phyloP scores from a whole-genome alignment of 805 yeast species.

The Kluyveromyces nonfermentans region DNA sequence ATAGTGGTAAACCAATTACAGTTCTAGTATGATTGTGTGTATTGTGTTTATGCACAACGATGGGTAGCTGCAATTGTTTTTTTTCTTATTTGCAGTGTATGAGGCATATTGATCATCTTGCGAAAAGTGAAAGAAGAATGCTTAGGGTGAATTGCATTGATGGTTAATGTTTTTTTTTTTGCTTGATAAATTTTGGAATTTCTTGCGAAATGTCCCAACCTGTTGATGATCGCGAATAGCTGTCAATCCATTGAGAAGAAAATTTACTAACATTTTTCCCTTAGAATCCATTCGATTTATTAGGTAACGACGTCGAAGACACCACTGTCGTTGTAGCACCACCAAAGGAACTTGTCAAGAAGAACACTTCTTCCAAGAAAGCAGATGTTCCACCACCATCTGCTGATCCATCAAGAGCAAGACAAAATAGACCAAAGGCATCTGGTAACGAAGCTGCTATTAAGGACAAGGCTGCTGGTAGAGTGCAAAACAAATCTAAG shows the following conservation, averaged over 20 bases:
- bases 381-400: slow-evolving; percentile 72
- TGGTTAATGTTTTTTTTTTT: too few species aligned
- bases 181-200: background rate
- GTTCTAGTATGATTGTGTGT: too few species aligned
- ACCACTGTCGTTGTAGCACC: slow-evolving; percentile 45
- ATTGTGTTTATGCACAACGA: too few species aligned
- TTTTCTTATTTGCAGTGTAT: too few species aligned
- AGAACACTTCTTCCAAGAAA: slow-evolving; percentile 79
- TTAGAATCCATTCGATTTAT: slow-evolving; percentile 71
- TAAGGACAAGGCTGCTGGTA: slow-evolving; percentile 65
- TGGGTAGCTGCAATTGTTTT: too few species aligned
- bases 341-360: slow-evolving; percentile 73
- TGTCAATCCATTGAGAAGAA: background rate
- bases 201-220: background rate
- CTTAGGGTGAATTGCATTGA: too few species aligned
- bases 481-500: slow-evolving; percentile 41
- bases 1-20: too few species aligned
- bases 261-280: background rate
- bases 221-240: background rate
- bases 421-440: slow-evolving; percentile 56
- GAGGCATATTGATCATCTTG: too few species aligned
- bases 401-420: slow-evolving; percentile 73
- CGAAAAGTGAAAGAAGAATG: too few species aligned
- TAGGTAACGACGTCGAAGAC: slow-evolving; percentile 85
- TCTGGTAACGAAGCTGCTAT: slow-evolving; percentile 87